These are phyloP conservation scores for Orychophragmus violaceus DNA, from an alignment of 345 rosid genomes.

Conservation along the genomic window DNA sequence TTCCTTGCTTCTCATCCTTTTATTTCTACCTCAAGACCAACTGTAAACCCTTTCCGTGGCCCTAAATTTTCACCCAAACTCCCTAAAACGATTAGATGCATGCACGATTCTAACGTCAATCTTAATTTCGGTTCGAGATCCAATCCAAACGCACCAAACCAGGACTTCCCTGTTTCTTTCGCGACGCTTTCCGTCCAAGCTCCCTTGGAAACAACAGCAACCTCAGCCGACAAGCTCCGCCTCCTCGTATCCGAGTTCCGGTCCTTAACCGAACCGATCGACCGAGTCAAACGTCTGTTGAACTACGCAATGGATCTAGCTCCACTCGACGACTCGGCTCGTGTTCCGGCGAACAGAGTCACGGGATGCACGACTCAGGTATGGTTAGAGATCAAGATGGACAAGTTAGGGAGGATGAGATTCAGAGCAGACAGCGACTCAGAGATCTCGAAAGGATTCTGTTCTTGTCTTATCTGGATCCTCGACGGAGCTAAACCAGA, in stretches of 20 bases:
- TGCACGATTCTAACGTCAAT: neutral
- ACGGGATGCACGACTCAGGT: slow-evolving; percentile 85
- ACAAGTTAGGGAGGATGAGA: slow-evolving; percentile 51
- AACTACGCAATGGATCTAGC: slow-evolving; percentile 60
- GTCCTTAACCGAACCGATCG: slow-evolving; percentile 61
- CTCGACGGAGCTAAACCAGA: slow-evolving; percentile 74
- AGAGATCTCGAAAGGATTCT: slow-evolving; percentile 76
- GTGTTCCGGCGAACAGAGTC: slow-evolving; percentile 52
- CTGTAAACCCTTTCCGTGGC: neutral
- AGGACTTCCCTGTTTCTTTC: slow-evolving; percentile 6
- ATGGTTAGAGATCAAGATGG: slow-evolving; percentile 59
- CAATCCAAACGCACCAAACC: neutral
- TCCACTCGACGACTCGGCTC: slow-evolving; percentile 57
- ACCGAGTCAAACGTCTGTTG: slow-evolving; percentile 71
- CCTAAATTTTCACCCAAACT: neutral
- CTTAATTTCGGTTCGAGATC: neutral
- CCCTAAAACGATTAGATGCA: slow-evolving; percentile 11
- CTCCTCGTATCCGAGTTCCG: slow-evolving; percentile 51
- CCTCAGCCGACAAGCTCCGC: slow-evolving; percentile 36
- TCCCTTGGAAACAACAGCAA: slow-evolving; percentile 2
- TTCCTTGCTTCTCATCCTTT: slow-evolving; percentile 10
- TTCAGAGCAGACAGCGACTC: slow-evolving; percentile 84
- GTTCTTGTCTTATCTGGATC: slow-evolving; percentile 67
- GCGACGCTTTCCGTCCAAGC: slow-evolving; percentile 10
- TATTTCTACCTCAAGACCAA: neutral